Conservation (phyloP, 805 yeast species). For the Wickerhamiella australiensis region DNA sequence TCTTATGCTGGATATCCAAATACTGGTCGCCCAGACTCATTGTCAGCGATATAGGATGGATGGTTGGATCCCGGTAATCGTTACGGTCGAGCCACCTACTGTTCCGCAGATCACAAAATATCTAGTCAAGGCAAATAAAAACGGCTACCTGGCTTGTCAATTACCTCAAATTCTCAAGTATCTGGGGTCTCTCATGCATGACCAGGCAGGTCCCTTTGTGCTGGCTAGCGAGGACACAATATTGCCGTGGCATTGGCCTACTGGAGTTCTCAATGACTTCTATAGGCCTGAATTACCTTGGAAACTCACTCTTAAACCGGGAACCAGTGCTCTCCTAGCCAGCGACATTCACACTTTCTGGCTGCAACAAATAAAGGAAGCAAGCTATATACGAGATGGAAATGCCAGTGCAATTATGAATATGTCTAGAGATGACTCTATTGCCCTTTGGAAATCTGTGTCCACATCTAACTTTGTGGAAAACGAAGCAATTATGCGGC, state of each 20-base stretch:
- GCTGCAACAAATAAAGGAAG: constrained; percentile 73
- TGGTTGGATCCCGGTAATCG: constrained; percentile 13
- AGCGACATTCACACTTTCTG: constrained; percentile 39
- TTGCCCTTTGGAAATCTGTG: constrained; percentile 38
- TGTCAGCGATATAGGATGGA: constrained; percentile 4
- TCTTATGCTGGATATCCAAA: constrained; percentile 13
- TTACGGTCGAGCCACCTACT: constrained; percentile 10
- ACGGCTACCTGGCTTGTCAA: constrained; percentile 14
- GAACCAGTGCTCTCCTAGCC: not conserved
- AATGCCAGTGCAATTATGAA: constrained; percentile 72
- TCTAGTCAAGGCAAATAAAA: constrained; percentile 4
- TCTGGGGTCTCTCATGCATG: constrained; percentile 13
- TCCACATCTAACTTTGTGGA: constrained; percentile 15
- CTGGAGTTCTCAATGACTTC: constrained; percentile 20
- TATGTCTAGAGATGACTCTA: constrained; percentile 51
- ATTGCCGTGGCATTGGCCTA: constrained; percentile 18
- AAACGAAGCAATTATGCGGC: constrained; percentile 24
- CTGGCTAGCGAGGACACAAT: not conserved
- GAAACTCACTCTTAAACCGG: not conserved
- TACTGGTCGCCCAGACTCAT: constrained; percentile 12
- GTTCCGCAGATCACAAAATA: not conserved
- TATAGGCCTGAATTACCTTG: not conserved
- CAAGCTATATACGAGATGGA: constrained; percentile 63
- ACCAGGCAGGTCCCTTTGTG: not conserved
- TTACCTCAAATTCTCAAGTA: constrained; percentile 15